Evolutionary conservation across 768 basidiomycete genomes (phyloP).

Genomic region (Lactarius hengduanensis): DNA sequence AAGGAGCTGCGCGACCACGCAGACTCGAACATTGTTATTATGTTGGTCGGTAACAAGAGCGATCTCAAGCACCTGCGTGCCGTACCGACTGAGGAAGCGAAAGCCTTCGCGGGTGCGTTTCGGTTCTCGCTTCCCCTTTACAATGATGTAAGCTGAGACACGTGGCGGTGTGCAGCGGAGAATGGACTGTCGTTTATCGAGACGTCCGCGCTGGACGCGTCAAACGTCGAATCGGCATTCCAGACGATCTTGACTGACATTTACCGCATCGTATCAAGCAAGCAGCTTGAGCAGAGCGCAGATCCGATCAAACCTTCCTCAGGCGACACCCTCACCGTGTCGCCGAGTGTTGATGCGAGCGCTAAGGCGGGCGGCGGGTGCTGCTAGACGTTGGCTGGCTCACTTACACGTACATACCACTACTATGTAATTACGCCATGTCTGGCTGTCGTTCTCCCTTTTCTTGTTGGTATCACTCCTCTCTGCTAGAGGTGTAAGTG

Average conservation of each 20-base stretch:
- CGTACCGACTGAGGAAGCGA: constrained; percentile 97
- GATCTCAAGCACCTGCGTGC: constrained; percentile 98
- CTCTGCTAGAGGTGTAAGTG: constrained; percentile 14
- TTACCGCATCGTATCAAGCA: constrained; percentile 96
- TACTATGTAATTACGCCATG: constrained; percentile 23
- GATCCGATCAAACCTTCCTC: constrained; percentile 75
- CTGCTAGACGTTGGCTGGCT: constrained; percentile 44
- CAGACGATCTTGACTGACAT: constrained; percentile 96
- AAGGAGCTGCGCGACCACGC: constrained; percentile 97
- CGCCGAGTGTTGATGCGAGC: constrained; percentile 65
- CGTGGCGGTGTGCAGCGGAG: constrained; percentile 52
- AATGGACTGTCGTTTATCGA: constrained; percentile 95
- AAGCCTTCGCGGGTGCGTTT: constrained; percentile 76
- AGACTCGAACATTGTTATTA: constrained; percentile 89
- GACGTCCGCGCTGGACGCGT: constrained; percentile 99
- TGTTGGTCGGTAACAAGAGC: constrained; percentile 98
- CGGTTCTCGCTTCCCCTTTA: background rate
- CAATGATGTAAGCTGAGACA: background rate
- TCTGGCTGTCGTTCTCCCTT: constrained; percentile 17
- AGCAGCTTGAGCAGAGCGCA: constrained; percentile 83
- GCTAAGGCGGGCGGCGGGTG: constrained; percentile 59
- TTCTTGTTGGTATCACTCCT: constrained; percentile 12
- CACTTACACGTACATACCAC: constrained; percentile 24
- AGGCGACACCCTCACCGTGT: constrained; percentile 84
- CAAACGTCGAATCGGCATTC: constrained; percentile 97